Conservation (phyloP, 805 yeast genomes). For the Metahyphopichia silvanorum region DNA sequence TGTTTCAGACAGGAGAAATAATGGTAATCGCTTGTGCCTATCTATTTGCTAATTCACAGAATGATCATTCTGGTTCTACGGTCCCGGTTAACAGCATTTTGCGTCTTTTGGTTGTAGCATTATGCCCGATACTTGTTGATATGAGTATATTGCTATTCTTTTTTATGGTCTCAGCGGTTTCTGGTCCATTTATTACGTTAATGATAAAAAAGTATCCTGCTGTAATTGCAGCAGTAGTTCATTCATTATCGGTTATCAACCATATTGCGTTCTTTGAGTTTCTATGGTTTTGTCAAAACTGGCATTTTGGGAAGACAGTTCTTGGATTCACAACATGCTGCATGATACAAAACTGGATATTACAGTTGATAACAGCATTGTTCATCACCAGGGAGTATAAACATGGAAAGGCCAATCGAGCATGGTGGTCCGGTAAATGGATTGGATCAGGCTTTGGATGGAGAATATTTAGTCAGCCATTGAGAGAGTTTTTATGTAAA, state of each 20-base stretch:
- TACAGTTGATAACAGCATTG: constrained; percentile 47
- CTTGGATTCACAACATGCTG: constrained; percentile 57
- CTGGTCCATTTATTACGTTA: constrained; percentile 50
- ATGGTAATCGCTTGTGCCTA: constrained; percentile 42
- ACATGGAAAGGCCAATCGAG: constrained; percentile 56
- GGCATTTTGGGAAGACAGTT: constrained; percentile 58
- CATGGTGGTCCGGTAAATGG: constrained; percentile 73
- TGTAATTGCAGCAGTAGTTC: constrained; percentile 54
- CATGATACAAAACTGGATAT: constrained; percentile 55
- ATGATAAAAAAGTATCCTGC: constrained; percentile 47
- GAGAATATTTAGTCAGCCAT: constrained; percentile 58
- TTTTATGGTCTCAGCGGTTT: constrained; percentile 41
- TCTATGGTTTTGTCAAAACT: constrained; percentile 65
- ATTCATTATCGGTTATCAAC: constrained; percentile 47
- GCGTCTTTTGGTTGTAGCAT: constrained; percentile 42
- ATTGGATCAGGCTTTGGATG: constrained; percentile 58
- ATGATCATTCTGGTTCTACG: constrained; percentile 31
- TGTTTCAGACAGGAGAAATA: constrained; percentile 34
- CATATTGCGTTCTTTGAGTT: constrained; percentile 58
- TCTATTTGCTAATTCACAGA: constrained; percentile 53
- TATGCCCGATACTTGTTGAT: constrained; percentile 48
- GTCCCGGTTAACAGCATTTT: constrained; percentile 39
- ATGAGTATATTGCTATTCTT: constrained; percentile 34
- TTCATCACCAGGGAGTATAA: constrained; percentile 61
- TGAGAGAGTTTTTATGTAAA: constrained; percentile 62